phyloP scores from a whole-genome alignment of 495 filamentous ascomycete genomes.

The Xylaria curta region DNA sequence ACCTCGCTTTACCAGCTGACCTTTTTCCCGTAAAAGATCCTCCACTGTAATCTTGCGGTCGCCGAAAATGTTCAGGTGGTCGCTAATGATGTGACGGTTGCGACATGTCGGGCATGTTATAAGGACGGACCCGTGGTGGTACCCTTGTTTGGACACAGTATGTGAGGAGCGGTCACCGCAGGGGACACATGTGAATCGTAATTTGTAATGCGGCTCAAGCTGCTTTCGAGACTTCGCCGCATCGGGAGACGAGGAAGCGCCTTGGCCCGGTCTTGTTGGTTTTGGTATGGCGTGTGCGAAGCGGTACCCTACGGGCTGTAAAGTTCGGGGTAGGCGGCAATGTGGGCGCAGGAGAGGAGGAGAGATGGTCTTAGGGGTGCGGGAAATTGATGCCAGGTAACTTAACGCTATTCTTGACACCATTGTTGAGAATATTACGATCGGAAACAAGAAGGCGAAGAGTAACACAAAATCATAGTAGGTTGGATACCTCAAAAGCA shows the following conservation, averaged over 20 bases:
- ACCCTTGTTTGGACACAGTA: conserved; percentile 86
- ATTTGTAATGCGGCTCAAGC: conserved; percentile 72
- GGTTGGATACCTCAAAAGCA: background rate
- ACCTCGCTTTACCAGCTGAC: conserved; percentile 68
- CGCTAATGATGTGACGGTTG: conserved; percentile 87
- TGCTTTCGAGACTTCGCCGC: conserved; percentile 35
- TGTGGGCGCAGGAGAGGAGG: conserved; percentile 30
- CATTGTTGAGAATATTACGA: conserved; percentile 3
- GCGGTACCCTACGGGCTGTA: conserved; percentile 33
- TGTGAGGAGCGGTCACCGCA: conserved; percentile 79
- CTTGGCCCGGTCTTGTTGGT: conserved; percentile 30
- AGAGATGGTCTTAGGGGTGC: conserved; percentile 17
- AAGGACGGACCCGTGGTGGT: conserved; percentile 85
- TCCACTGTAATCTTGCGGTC: conserved; percentile 71
- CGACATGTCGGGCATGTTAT: conserved; percentile 85
- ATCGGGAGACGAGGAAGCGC: conserved; percentile 38
- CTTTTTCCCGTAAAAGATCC: conserved; percentile 70
- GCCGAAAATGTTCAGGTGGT: conserved; percentile 83
- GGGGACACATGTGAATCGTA: conserved; percentile 91
- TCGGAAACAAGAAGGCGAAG: background rate
- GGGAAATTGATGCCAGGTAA: conserved; percentile 18
- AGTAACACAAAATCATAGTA: background rate
- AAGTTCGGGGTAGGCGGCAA: conserved; percentile 28
- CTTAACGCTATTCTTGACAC: conserved; percentile 30
- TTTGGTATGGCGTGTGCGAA: conserved; percentile 48